Conservation (phyloP, 176 grass and related monocot genomes). For the Leersia perrieri region DNA sequence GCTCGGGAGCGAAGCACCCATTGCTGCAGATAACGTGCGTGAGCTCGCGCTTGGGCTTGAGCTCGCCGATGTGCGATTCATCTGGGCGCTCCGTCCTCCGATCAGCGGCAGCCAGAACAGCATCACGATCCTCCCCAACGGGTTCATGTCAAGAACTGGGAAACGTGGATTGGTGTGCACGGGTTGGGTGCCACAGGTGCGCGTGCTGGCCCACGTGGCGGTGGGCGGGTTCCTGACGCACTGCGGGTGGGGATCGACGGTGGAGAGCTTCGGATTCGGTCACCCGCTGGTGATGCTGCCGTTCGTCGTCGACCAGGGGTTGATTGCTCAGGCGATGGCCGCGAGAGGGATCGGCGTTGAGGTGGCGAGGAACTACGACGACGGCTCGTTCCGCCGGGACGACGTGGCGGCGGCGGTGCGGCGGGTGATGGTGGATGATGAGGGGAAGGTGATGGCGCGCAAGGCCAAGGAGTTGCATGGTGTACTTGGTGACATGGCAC, state of each 20-base stretch:
- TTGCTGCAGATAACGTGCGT: background rate
- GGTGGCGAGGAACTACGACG: constrained; percentile 9
- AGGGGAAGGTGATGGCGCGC: background rate
- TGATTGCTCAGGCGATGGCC: constrained; percentile 14
- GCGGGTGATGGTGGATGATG: constrained; percentile 41
- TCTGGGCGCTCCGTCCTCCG: constrained; percentile 46
- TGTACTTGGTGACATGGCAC: background rate
- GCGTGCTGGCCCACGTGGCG: constrained; percentile 25
- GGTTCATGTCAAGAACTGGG: constrained; percentile 19
- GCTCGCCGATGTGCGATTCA: constrained; percentile 19
- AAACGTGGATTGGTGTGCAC: background rate
- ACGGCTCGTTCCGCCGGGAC: constrained; percentile 18
- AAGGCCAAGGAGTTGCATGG: constrained; percentile 22
- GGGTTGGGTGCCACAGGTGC: constrained; percentile 48
- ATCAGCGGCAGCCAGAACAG: background rate
- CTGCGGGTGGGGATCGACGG: constrained; percentile 36
- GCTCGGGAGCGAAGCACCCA: constrained; percentile 41
- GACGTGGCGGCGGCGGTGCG: constrained; percentile 24
- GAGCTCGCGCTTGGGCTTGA: constrained; percentile 43
- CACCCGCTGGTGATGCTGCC: constrained; percentile 49
- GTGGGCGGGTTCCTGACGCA: constrained; percentile 51
- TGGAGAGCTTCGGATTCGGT: constrained; percentile 39
- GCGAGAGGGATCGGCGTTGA: constrained; percentile 22
- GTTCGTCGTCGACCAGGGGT: constrained; percentile 18
- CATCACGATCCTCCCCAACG: background rate